phyloP scores from a whole-genome alignment of 345 rosid genomes.

The Nephelium lappaceum region DNA sequence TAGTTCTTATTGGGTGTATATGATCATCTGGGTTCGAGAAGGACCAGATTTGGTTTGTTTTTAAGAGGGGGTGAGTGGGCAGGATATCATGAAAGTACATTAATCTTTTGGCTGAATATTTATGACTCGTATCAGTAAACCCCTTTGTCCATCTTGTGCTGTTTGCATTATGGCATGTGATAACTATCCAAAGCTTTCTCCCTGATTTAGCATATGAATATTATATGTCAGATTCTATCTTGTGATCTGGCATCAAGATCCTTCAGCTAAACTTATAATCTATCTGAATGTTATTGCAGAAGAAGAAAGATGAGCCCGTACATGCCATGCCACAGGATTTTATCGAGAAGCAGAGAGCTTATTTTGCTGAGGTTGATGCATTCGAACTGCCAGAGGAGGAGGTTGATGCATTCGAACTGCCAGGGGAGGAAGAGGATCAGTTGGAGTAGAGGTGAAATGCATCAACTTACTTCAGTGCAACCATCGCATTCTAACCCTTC shows the following conservation, averaged over 20 bases:
- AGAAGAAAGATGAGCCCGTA: constrained; percentile 28
- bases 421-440: no score
- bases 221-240: neutral
- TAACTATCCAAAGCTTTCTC: neutral
- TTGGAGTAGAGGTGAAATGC: constrained; percentile 37
- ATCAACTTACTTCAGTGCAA: neutral
- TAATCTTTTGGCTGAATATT: no score
- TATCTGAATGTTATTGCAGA: constrained; percentile 38
- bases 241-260: neutral
- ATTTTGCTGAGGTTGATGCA: constrained; percentile 76
- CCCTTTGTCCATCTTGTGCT: neutral
- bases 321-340: constrained; percentile 44
- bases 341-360: constrained; percentile 64
- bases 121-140: neutral
- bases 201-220: constrained; percentile 6
- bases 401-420: no score
- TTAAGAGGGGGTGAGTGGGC: neutral
- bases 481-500: neutral
- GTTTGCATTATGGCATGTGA: neutral
- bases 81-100: neutral
- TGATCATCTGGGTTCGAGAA: neutral
- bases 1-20: neutral
- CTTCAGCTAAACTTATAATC: neutral
- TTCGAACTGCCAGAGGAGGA: constrained; percentile 75
- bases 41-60: neutral